A percentile compares a stretch with the other conserved stretches of the same genome.
Evolutionary conservation across 495 filamentous ascomycete species (phyloP).

Genomic region (Penicillium steckii): DNA sequence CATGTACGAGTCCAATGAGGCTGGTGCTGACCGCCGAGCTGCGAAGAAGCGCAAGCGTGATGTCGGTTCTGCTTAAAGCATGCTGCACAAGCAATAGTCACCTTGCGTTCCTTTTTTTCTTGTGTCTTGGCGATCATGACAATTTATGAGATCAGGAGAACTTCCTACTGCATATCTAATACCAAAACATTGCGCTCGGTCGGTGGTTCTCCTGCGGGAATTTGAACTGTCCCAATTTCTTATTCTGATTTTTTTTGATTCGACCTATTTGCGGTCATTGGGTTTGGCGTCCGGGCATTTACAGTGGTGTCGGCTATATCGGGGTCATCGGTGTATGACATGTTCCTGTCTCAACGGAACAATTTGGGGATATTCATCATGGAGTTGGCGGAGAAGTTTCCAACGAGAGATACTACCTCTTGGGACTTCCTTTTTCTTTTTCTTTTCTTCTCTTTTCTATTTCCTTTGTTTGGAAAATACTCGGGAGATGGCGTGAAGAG

Average conservation of each 20-base stretch:
- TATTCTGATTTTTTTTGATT: not conserved
- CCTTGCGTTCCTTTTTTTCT: too few relatives aligned
- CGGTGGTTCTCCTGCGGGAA: constrained; percentile 16
- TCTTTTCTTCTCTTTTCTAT: not conserved
- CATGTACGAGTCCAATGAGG: constrained; percentile 68
- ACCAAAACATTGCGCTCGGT: constrained; percentile 20
- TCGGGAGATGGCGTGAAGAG: not conserved
- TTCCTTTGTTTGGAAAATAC: constrained; percentile 7
- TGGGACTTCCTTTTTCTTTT: not conserved
- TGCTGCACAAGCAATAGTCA: not conserved
- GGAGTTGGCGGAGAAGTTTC: not conserved
- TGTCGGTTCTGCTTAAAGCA: constrained; percentile 26
- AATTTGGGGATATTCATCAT: constrained; percentile 3
- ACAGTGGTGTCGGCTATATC: constrained; percentile 31
- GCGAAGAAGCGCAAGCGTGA: constrained; percentile 80
- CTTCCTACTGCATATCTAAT: constrained; percentile 37
- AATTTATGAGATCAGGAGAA: constrained; percentile 46
- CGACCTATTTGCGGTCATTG: constrained; percentile 26
- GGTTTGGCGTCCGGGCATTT: constrained; percentile 44
- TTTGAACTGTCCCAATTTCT: constrained; percentile 7
- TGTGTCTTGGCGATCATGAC: constrained; percentile 20
- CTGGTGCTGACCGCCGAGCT: constrained; percentile 45
- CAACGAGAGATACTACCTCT: not conserved
- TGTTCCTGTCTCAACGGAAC: constrained; percentile 9
- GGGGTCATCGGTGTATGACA: constrained; percentile 30